Evolutionary conservation across 2,329 filamentous ascomycete species (phyloP).

Genomic region (Cercospora sp.): DNA sequence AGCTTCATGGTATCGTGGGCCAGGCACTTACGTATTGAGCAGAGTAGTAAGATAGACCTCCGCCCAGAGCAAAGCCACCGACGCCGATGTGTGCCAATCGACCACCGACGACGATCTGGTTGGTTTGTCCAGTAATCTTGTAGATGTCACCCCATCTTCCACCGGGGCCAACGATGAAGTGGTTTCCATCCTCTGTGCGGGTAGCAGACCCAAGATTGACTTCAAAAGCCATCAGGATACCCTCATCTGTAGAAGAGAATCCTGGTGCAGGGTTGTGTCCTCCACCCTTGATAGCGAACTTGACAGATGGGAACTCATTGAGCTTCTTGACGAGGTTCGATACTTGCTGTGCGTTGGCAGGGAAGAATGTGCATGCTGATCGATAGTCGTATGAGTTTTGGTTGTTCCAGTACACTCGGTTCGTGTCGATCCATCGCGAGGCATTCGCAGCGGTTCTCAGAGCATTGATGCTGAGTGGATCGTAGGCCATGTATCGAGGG

Average conservation of each 20-base stretch:
- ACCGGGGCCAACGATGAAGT: constrained; percentile 25
- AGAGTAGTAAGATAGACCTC: constrained; percentile 26
- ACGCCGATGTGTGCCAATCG: constrained; percentile 23
- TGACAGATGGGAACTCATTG: constrained; percentile 47
- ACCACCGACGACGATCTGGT: constrained; percentile 26
- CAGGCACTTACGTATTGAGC: constrained; percentile 22
- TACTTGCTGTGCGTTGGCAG: constrained; percentile 54
- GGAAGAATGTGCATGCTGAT: constrained; percentile 42
- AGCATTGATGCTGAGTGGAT: constrained; percentile 21
- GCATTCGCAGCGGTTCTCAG: constrained; percentile 21
- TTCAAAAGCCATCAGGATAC: constrained; percentile 50
- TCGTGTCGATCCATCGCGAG: constrained; percentile 24
- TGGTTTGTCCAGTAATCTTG: constrained; percentile 22
- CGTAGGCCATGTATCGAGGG: constrained; percentile 27
- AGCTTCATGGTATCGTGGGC: background rate
- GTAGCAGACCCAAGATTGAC: constrained; percentile 41
- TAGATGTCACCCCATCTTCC: constrained; percentile 30
- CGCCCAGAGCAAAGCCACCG: constrained; percentile 24
- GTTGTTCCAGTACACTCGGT: constrained; percentile 31
- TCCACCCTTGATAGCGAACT: constrained; percentile 58
- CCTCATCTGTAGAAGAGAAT: constrained; percentile 49
- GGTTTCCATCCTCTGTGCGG: constrained; percentile 29
- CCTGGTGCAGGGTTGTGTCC: constrained; percentile 52
- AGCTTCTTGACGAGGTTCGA: constrained; percentile 55
- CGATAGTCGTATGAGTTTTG: constrained; percentile 27